These are phyloP conservation scores for Thielaviopsis cerberus DNA, from an alignment of 2,329 filamentous ascomycete species.

Conservation along the genomic window DNA sequence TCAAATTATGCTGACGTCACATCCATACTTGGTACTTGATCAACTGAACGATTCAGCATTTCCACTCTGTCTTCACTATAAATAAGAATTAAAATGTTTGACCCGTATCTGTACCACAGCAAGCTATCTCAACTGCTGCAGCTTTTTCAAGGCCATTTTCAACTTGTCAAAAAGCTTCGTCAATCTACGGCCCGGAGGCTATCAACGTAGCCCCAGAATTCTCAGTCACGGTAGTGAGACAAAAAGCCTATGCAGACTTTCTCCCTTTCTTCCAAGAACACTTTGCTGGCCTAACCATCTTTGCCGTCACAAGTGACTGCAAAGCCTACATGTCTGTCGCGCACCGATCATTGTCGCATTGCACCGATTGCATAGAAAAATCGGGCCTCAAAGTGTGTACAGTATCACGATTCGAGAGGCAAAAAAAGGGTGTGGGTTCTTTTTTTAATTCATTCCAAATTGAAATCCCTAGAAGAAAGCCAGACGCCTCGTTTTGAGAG, in stretches of 20 bases:
- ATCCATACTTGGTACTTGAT: no score
- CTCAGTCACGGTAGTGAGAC: conserved; percentile 25
- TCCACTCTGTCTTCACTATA: no score
- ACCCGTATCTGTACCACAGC: conserved; percentile 49
- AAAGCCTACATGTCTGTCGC: background rate
- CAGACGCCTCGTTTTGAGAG: conserved; percentile 11
- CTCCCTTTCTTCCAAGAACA: conserved; percentile 29
- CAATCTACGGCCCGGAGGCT: conserved; percentile 40
- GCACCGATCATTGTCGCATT: background rate
- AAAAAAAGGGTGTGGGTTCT: conserved; percentile 9
- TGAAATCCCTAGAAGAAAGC: conserved; percentile 12
- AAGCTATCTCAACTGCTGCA: conserved; percentile 33
- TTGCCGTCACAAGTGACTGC: background rate
- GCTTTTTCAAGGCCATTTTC: conserved; percentile 39
- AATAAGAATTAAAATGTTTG: no score
- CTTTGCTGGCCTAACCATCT: conserved; percentile 32
- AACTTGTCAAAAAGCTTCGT: conserved; percentile 14
- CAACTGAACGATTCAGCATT: no score
- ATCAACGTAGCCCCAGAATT: conserved; percentile 39
- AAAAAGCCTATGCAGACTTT: conserved; percentile 15
- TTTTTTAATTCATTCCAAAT: conserved; percentile 11
- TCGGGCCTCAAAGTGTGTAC: background rate
- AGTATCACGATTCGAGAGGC: background rate
- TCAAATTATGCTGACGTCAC: background rate
- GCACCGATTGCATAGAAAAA: background rate